phyloP scores from a whole-genome alignment of 2,329 filamentous ascomycete species.

The Capronia epimyces region DNA sequence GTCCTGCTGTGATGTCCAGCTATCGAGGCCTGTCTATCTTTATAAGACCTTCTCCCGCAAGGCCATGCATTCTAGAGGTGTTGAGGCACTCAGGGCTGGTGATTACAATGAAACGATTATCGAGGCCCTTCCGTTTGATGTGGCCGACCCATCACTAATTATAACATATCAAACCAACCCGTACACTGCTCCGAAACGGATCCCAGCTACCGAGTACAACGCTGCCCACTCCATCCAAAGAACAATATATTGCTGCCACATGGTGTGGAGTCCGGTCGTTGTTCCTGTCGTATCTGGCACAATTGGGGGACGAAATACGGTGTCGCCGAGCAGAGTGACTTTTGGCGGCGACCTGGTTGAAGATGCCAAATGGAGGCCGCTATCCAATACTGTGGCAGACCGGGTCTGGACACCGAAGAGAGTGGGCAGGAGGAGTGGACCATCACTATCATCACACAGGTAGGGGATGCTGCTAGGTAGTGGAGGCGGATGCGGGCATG shows the following conservation, averaged over 20 bases:
- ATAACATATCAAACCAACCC: not conserved
- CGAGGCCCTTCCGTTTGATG: not conserved
- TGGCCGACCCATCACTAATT: not conserved
- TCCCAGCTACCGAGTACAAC: not conserved
- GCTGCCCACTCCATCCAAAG: not conserved
- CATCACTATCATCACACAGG: not conserved
- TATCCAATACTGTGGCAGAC: conserved; percentile 20
- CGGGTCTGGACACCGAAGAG: not conserved
- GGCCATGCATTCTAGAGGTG: not conserved
- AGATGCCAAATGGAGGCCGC: conserved; percentile 37
- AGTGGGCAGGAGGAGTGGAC: not conserved
- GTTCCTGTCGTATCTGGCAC: too few relatives aligned
- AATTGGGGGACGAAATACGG: too few relatives aligned
- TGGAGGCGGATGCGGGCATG: not conserved
- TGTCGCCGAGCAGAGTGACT: too few relatives aligned
- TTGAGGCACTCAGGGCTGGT: not conserved
- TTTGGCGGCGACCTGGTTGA: too few relatives aligned
- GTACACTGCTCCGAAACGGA: not conserved
- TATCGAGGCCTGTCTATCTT: conserved; percentile 2
- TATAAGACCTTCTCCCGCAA: not conserved
- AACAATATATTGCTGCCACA: too few relatives aligned
- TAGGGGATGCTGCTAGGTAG: not conserved
- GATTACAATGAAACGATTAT: not conserved
- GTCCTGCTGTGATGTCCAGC: conserved; percentile 1
- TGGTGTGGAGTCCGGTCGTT: too few relatives aligned